Evolutionary conservation across 805 yeast species (phyloP).

Genomic region (Candida silvatica): DNA sequence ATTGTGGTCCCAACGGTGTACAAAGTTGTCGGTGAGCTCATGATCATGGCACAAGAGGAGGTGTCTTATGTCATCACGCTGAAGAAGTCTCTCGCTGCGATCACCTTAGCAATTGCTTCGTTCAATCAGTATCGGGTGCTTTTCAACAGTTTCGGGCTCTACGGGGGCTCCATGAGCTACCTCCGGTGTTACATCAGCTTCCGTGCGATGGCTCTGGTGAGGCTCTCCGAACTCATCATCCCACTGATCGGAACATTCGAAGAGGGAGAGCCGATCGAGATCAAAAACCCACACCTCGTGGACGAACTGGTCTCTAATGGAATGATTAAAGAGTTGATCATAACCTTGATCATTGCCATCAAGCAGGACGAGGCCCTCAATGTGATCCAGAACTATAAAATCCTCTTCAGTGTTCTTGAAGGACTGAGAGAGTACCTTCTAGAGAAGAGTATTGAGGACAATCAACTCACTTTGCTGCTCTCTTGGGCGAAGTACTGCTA

Average conservation of each 20-base stretch:
- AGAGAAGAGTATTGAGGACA: conserved; percentile 8
- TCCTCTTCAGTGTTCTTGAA: conserved; percentile 18
- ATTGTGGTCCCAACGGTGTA: conserved; percentile 17
- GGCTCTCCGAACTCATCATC: conserved; percentile 13
- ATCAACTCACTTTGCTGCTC: conserved; percentile 13
- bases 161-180: conserved; percentile 16
- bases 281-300: conserved; percentile 10
- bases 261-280: conserved; percentile 5
- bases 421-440: conserved; percentile 12
- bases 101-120: conserved; percentile 19
- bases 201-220: conserved; percentile 17
- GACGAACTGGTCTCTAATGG: conserved; percentile 14
- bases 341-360: conserved; percentile 20
- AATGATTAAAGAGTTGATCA: conserved; percentile 16
- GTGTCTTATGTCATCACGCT: background rate
- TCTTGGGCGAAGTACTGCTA: conserved; percentile 25
- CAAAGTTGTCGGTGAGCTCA: conserved; percentile 17
- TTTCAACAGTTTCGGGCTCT: conserved; percentile 20
- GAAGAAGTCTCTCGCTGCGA: conserved; percentile 16
- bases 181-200: conserved; percentile 17
- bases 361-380: conserved; percentile 22
- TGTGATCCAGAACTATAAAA: conserved; percentile 18
- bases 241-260: conserved; percentile 9
- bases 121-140: conserved; percentile 15
- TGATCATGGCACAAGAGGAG: conserved; percentile 3